Percentiles rank a stretch among this genome's conserved stretches.
These are phyloP conservation scores for Penicillium psychrosexuale DNA, from an alignment of 2,329 filamentous ascomycete species.

Conservation along the genomic window DNA sequence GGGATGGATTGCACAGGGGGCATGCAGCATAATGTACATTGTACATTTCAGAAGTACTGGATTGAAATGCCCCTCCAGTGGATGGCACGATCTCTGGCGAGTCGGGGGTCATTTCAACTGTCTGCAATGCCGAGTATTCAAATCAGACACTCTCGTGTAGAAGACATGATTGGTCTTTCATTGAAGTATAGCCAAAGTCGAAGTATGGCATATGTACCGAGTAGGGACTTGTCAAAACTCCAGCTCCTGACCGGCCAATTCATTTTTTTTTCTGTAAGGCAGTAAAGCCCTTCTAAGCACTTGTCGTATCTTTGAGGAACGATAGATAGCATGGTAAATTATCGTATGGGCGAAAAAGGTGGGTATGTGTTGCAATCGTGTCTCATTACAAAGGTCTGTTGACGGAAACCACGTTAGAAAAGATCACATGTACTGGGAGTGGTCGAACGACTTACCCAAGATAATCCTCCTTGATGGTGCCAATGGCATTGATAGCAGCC, in stretches of 20 bases:
- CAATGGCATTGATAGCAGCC: conserved; percentile 93
- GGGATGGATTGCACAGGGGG: not conserved
- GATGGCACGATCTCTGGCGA: not conserved
- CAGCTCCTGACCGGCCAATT: conserved; percentile 2
- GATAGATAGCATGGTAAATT: conserved; percentile 6
- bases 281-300: not conserved
- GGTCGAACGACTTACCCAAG: conserved; percentile 41
- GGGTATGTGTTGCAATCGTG: conserved; percentile 23
- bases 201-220: not conserved
- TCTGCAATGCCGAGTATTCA: not conserved
- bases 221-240: conserved; percentile 1
- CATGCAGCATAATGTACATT: not conserved
- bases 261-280: not conserved
- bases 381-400: conserved; percentile 32
- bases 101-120: not conserved
- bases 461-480: conserved; percentile 81
- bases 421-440: not conserved
- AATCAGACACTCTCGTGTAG: not conserved
- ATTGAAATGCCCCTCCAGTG: not conserved
- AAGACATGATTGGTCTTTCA: conserved; percentile 1
- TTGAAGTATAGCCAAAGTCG: not conserved
- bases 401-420: conserved; percentile 14
- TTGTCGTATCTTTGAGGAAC: not conserved
- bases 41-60: not conserved
- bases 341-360: conserved; percentile 13